phyloP scores from a whole-genome alignment of 78 protist species.

The Planoprotostelium fungivorum region DNA sequence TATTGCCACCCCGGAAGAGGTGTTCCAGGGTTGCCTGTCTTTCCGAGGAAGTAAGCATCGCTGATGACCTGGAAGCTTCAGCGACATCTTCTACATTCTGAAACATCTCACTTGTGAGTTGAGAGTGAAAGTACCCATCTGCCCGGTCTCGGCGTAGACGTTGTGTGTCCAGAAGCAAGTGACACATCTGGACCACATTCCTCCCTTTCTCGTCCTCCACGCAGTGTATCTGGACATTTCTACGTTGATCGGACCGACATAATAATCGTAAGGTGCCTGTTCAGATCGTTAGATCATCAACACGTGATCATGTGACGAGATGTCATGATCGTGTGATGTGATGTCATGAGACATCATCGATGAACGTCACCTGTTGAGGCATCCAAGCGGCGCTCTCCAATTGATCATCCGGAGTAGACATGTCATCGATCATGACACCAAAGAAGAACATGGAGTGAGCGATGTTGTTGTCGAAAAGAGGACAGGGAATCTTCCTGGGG shows the following conservation, averaged over 20 bases:
- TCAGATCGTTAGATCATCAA: neutral
- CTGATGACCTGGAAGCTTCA: neutral
- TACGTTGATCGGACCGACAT: neutral
- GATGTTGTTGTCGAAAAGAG: neutral
- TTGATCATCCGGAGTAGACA: neutral
- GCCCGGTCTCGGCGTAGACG: neutral
- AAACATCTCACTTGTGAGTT: neutral
- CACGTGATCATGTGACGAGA: neutral
- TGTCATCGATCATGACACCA: neutral
- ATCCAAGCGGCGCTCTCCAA: neutral
- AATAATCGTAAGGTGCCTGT: neutral
- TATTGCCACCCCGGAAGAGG: neutral
- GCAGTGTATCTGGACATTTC: neutral
- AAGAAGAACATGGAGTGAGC: neutral
- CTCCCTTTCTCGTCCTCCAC: neutral
- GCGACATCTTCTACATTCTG: neutral
- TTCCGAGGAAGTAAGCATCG: neutral
- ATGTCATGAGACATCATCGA: neutral
- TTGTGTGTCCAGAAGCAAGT: neutral
- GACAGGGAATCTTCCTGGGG: neutral
- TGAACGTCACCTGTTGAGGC: neutral
- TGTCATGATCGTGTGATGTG: neutral
- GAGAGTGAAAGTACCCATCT: neutral
- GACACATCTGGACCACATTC: neutral
- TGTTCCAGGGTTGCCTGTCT: neutral